Evolutionary conservation across 2,329 filamentous ascomycete genomes (phyloP).

Genomic region (Phialocephala sp.): DNA sequence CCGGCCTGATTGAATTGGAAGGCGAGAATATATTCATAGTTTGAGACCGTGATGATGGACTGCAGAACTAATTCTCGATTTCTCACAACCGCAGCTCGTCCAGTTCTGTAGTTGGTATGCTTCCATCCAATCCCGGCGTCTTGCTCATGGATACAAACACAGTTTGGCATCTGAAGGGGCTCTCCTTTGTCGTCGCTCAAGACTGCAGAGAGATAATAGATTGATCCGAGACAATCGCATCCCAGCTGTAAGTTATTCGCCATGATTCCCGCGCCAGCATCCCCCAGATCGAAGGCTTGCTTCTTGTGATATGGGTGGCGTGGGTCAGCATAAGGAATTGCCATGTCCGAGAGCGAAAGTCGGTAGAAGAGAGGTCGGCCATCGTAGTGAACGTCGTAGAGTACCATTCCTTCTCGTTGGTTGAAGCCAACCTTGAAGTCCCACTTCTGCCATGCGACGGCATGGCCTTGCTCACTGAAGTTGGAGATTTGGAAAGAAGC

Average conservation of each 20-base stretch:
- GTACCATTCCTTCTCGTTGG: slow-evolving; percentile 67
- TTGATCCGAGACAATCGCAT: slow-evolving; percentile 73
- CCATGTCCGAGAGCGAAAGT: slow-evolving; percentile 69
- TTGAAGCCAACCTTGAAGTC: slow-evolving; percentile 66
- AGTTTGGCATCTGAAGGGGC: slow-evolving; percentile 65
- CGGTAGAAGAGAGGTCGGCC: slow-evolving; percentile 70
- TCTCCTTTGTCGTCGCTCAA: slow-evolving; percentile 65
- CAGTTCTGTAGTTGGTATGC: slow-evolving; percentile 72
- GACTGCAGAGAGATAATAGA: slow-evolving; percentile 68
- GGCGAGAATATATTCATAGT: slow-evolving; percentile 76
- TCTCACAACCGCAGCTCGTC: slow-evolving; percentile 65
- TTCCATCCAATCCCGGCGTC: slow-evolving; percentile 72
- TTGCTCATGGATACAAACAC: slow-evolving; percentile 73
- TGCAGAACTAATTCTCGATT: slow-evolving; percentile 71
- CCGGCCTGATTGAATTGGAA: slow-evolving; percentile 76
- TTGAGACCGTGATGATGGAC: slow-evolving; percentile 72
- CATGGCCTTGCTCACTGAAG: slow-evolving; percentile 57
- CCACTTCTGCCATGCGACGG: slow-evolving; percentile 72
- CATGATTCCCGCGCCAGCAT: slow-evolving; percentile 69
- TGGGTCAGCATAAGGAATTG: slow-evolving; percentile 65
- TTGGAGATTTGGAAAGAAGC: slow-evolving; percentile 62
- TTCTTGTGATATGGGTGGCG: slow-evolving; percentile 73
- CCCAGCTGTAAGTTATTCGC: slow-evolving; percentile 73
- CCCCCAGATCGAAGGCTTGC: slow-evolving; percentile 72
- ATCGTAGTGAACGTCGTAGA: slow-evolving; percentile 70